Evolutionary conservation across 768 basidiomycete genomes (phyloP), one percentile per base, ranked within the genome.

Genomic region (Termitomyces sp.): DNA sequence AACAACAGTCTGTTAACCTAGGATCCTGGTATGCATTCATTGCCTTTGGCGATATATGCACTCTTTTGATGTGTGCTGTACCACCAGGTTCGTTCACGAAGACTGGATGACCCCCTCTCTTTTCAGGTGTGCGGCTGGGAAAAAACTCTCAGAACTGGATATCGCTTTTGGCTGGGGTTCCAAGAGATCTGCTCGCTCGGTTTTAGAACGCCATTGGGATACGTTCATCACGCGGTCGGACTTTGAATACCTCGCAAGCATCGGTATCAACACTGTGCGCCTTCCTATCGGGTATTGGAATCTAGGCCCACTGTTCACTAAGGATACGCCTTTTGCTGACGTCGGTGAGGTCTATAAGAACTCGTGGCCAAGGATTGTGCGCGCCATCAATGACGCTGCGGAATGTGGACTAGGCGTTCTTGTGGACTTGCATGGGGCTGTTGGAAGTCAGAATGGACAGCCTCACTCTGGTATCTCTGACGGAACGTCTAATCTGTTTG

Each of bases 121-220:
- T 28, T 89, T 87, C 64, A 60, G 62, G 4, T 84, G 84, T 53
- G 85, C 87, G 3, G 64, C 72, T 21, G 84, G 76, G 3, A 60
- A 71, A 14, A 71, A 74, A 61, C 62, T 69, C 2, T 77, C 85
- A 2, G 88, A 89, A 64, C 65, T 84, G 35, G 86, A 88, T 64
- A 78, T 90, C 40, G 85, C 87, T 5, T 75, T 70, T 17, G 87
- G 87, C 2, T 88, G 81, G 81, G 75, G 74, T 17, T 74, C 74
- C 21, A 50, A 61, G 8, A 61, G 67, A 2, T 64, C 63, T 57
- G 79, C 84, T 44, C 77, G 75, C 9, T 69, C 76, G 2, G 68
- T 74, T 53, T 74, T 91, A 41, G 87, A 91, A 67, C 73, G 70
- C 19, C 90, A 91, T 67, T 92, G 90, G 90, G 85, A 88, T 62